phyloP scores from a whole-genome alignment of 2,329 filamentous ascomycete species.

The Truncatella angustata region DNA sequence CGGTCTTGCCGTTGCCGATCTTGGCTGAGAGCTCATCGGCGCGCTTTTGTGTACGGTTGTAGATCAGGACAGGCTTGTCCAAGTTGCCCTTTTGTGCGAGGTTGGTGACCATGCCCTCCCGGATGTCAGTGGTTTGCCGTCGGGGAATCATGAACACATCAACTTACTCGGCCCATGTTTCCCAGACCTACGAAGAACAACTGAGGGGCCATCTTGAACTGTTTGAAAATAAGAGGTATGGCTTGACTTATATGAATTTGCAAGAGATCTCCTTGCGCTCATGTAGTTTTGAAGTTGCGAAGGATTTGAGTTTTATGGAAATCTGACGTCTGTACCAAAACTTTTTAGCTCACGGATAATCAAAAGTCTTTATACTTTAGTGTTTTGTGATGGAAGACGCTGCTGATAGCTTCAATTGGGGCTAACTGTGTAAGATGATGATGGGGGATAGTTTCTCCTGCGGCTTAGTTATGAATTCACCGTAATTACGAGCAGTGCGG shows the following conservation, averaged over 20 bases:
- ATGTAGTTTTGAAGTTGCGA: no score
- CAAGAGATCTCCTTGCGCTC: no score
- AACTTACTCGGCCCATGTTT: conserved; percentile 79
- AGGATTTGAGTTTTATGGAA: no score
- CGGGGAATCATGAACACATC: no score
- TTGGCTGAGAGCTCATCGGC: conserved; percentile 61
- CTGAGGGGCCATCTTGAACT: conserved; percentile 50
- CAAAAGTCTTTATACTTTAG: no score
- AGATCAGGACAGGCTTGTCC: conserved; percentile 70
- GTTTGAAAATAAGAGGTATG: background rate
- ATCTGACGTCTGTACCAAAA: no score
- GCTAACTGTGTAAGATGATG: background rate
- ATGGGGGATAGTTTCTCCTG: conserved; percentile 4
- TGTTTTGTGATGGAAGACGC: no score
- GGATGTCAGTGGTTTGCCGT: no score
- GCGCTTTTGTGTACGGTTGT: conserved; percentile 72
- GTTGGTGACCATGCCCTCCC: conserved; percentile 84
- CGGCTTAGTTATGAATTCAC: background rate
- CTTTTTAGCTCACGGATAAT: no score
- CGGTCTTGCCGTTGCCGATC: conserved; percentile 60
- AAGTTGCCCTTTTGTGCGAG: conserved; percentile 74
- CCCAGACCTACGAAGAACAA: conserved; percentile 80
- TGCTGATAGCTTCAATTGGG: background rate
- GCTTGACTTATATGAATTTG: background rate
- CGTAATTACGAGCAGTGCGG: background rate